Base-by-base conservation (phyloP, 2,329 filamentous ascomycete species). In the Neodidymelliopsis sp. region DNA sequence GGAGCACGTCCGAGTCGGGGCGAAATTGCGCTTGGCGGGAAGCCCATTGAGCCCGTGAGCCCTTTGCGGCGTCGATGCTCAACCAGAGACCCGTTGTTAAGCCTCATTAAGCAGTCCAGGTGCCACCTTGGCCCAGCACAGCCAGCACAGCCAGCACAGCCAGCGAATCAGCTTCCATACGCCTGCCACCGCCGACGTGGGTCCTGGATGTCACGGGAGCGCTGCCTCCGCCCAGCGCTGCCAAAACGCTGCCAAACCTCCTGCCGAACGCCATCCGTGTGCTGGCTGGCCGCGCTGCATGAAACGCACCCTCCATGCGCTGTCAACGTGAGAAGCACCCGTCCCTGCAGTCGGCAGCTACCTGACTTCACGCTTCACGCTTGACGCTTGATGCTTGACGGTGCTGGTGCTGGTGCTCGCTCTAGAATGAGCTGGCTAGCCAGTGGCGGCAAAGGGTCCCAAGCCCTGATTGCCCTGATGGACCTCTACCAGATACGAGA, bases 11-110 rank as follows among this genome's bases (percentile, higher is more conserved):
- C 45, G 46, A 43, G 36, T 43, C 45, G 53, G 54, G 43, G 47
- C 53, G 57, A 65, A 53, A 64, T 65, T 65, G 45, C 44, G 44
- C 60, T 63, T 65, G 59, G 60, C 62, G 49, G 49, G 34, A 48
- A 35, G n/a, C n/a, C n/a, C n/a, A n/a, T n/a, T n/a, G n/a, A n/a
- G n/a, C n/a, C 54, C 39, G 37, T 46, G 41, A 56, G 41, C 47
- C 54, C 37, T 53, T 54, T 47, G 50, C 53, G 37, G 53, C 50
- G 48, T 53, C 43, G 42, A 38, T 39, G 47, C 53, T 39, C 48
- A 31, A 47, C 47, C 45, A 24, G 37, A 38, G 44, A 34, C 38
- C 50, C 49, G 49, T 43, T 43, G 37, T 45, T 51, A 54, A 49
- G 49, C 56, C 56, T 48, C 27, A 41, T 51, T 39, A 49, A 46